phyloP scores from a whole-genome alignment of 1,284 basidiomycete genomes.

The Amylostereum areolatum region DNA sequence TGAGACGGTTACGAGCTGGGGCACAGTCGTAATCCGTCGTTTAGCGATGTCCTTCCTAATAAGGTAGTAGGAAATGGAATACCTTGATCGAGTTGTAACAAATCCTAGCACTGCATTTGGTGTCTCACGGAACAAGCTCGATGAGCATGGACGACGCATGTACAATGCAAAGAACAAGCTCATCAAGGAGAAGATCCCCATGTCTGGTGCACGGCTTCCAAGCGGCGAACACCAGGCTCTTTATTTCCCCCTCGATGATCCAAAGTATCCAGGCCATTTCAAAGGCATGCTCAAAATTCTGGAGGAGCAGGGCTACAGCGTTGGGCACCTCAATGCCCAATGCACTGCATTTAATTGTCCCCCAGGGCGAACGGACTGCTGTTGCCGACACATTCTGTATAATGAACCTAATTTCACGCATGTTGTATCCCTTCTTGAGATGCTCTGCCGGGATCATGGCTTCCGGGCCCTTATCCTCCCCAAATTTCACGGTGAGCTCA shows the following conservation, averaged over 20 bases:
- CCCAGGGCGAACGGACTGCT: constrained; percentile 16
- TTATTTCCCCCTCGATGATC: neutral
- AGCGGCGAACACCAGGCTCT: neutral
- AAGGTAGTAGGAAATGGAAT: too few relatives aligned
- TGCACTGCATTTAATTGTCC: constrained; percentile 19
- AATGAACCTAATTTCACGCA: constrained; percentile 20
- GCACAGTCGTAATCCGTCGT: too few relatives aligned
- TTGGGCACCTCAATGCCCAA: constrained; percentile 6
- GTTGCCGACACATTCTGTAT: constrained; percentile 14
- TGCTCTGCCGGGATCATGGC: constrained; percentile 7
- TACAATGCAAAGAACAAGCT: too few relatives aligned
- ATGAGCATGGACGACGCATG: too few relatives aligned
- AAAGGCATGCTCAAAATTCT: constrained; percentile 25
- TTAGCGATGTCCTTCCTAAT: too few relatives aligned
- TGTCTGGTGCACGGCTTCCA: neutral
- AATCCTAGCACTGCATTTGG: too few relatives aligned
- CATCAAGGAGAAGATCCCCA: neutral
- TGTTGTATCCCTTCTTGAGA: constrained; percentile 14
- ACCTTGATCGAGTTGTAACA: too few relatives aligned
- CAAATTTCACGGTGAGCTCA: constrained; percentile 19
- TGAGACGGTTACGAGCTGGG: too few relatives aligned
- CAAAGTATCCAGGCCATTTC: constrained; percentile 16
- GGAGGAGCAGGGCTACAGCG: constrained; percentile 14
- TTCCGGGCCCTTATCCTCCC: constrained; percentile 17
- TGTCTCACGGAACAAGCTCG: too few relatives aligned